Base-by-base conservation (phyloP, 2,329 filamentous ascomycete genomes). In the Paraphoma chrysanthemicola region DNA sequence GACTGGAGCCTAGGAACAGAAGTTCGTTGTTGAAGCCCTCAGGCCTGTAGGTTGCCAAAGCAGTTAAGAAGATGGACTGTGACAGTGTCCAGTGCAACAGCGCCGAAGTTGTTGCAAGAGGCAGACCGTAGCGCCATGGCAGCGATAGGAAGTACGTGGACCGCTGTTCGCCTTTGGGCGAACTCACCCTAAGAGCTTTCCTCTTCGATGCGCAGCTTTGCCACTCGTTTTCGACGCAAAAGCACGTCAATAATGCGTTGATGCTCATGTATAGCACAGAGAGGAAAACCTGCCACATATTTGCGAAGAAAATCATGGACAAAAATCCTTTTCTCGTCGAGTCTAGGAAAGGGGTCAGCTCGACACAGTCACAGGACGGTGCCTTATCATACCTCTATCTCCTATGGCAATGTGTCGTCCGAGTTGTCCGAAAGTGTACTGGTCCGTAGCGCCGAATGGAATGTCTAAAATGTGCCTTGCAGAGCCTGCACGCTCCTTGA, bases 201-300 rank as follows among this genome's bases (percentile, higher is more conserved):
- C 12, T 9, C 41, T 47, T 38, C 11, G 16, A 11, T 9, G 44
- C 38, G 54, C 59, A 83, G 0, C 64, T 60, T 31, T 71, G 75
- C 67, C 79, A 86, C 67, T 86, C 84, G 8, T 72, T 66, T 1
- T 77, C 80, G 0, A 80, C 65, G 0, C 82, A 72, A 71, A 84
- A 82, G 4, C 68, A 72, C 1, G 80, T 85, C 31, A 82, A 69
- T 6, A 83, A 68, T 9, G 71, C 69, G 61, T 83, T 83, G 68
- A 78, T 80, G 1, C 75, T 66, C 5, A 82, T 69, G 61, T 85
- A 83, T 0, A 82, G 33, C 16, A 82, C 63, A 0, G 78, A 81
- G 1, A 82, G 55, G 17, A 84, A 55, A 0, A 81, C 57, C 62
- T 85, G 83, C 2, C 80, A 80, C 1, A 75, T 52, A 62, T 85